Percentiles rank a stretch among this genome's conserved stretches.
Conservation (phyloP, 352 stramenopile species). For the Phytopythium boreale region DNA sequence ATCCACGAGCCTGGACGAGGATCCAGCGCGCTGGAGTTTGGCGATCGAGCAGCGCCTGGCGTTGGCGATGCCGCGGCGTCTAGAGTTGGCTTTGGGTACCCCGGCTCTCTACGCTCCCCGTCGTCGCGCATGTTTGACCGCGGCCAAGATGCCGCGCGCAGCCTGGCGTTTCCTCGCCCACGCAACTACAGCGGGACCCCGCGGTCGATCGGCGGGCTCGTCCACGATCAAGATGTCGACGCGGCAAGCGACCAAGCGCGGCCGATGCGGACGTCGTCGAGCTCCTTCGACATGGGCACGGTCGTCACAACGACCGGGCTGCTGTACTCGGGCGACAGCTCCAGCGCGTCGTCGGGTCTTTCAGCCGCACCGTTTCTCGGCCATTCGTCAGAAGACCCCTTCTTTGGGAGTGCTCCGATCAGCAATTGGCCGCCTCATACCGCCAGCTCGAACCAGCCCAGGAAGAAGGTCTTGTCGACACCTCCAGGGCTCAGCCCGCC, state of each 20-base stretch:
- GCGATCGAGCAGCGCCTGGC: not conserved
- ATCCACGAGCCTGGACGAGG: constrained; percentile 33
- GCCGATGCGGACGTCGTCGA: constrained; percentile 2
- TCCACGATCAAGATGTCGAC: not conserved
- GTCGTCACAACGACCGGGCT: constrained; percentile 4
- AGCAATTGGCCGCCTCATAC: constrained; percentile 1
- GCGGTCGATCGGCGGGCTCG: not conserved
- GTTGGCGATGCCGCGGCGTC: not conserved
- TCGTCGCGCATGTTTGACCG: constrained; percentile 26
- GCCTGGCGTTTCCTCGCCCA: not conserved
- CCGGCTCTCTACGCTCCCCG: constrained; percentile 23
- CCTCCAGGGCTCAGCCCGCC: constrained; percentile 3
- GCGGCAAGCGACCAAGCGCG: not conserved
- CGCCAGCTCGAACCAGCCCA: constrained; percentile 13
- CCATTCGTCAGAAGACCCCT: not conserved
- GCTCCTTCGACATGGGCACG: constrained; percentile 8
- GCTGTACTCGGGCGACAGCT: not conserved
- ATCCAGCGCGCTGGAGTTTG: constrained; percentile 17
- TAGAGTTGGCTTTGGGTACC: constrained; percentile 29
- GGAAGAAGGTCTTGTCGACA: constrained; percentile 19
- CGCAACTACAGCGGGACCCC: constrained; percentile 4
- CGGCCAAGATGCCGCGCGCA: constrained; percentile 11
- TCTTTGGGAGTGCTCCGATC: not conserved
- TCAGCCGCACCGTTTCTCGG: not conserved
- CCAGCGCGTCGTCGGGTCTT: not conserved